These are phyloP conservation scores for Penicillium odoratum DNA, from an alignment of 495 filamentous ascomycete species.

Conservation along the genomic window DNA sequence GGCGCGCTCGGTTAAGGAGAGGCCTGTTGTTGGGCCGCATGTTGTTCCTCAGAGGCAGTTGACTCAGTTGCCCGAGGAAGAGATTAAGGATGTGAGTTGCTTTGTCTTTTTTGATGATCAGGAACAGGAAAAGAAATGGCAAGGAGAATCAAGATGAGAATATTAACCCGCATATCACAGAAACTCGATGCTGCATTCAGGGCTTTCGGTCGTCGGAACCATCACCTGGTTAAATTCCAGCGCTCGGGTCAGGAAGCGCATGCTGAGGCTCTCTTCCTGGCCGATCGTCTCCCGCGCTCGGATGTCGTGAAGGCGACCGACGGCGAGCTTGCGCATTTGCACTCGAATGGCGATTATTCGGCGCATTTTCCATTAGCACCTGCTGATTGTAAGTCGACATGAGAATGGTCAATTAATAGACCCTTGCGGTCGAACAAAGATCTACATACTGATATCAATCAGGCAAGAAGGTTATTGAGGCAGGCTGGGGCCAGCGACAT, in stretches of 20 bases:
- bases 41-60: slow-evolving; percentile 39
- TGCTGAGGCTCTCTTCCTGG: slow-evolving; percentile 31
- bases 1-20: slow-evolving; percentile 10
- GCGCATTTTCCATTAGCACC: slow-evolving; percentile 78
- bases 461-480: slow-evolving; percentile 71
- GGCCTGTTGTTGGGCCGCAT: slow-evolving; percentile 34
- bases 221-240: slow-evolving; percentile 32
- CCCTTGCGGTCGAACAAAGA: neutral
- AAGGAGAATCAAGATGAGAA: too few species aligned
- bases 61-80: slow-evolving; percentile 27
- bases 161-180: slow-evolving; percentile 13
- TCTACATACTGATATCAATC: neutral
- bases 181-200: slow-evolving; percentile 27
- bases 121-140: too few species aligned
- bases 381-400: slow-evolving; percentile 53
- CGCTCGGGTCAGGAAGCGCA: slow-evolving; percentile 32
- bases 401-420: too few species aligned
- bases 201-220: slow-evolving; percentile 29
- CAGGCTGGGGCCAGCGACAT: slow-evolving; percentile 89
- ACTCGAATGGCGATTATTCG: slow-evolving; percentile 63
- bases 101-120: neutral
- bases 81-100: slow-evolving; percentile 31
- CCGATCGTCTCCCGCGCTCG: slow-evolving; percentile 21
- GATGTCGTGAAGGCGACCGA: slow-evolving; percentile 20
- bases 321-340: slow-evolving; percentile 80